Evolutionary conservation across 805 yeast species (phyloP).

Genomic region (Spathaspora passalidarum): DNA sequence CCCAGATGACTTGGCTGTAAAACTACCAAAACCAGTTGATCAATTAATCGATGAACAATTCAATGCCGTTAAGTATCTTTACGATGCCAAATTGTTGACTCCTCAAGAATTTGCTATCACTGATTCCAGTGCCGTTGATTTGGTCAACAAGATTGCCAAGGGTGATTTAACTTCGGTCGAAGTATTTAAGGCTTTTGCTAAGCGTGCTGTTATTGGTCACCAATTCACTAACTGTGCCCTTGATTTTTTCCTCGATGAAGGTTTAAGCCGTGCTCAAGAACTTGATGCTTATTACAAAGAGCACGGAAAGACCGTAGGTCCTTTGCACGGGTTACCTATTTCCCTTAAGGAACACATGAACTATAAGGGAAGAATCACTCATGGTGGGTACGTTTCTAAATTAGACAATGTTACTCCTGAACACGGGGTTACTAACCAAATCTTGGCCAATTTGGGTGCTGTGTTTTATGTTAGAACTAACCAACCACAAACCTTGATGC

Average conservation of each 20-base stretch:
- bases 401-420: conserved; percentile 26
- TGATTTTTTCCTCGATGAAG: conserved; percentile 53
- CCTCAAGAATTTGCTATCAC: conserved; percentile 35
- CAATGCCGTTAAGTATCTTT: conserved; percentile 34
- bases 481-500: conserved; percentile 46
- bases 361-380: conserved; percentile 32
- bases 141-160: conserved; percentile 26
- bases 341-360: conserved; percentile 53
- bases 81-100: conserved; percentile 32
- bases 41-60: conserved; percentile 29
- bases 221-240: conserved; percentile 44
- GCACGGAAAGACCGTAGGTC: conserved; percentile 53
- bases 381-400: conserved; percentile 38
- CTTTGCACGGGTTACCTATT: conserved; percentile 66
- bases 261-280: conserved; percentile 51
- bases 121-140: conserved; percentile 27
- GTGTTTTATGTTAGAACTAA: conserved; percentile 43
- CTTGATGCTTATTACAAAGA: conserved; percentile 49
- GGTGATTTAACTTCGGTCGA: conserved; percentile 35
- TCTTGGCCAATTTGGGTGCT: conserved; percentile 40
- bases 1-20: conserved; percentile 26
- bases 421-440: conserved; percentile 29
- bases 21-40: conserved; percentile 31
- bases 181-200: conserved; percentile 41
- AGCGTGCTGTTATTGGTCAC: conserved; percentile 40